Percentiles rank a stretch among this genome's conserved stretches.
These are phyloP conservation scores for Fusarium succisae DNA, from an alignment of 2,329 filamentous ascomycete species.

Conservation along the genomic window DNA sequence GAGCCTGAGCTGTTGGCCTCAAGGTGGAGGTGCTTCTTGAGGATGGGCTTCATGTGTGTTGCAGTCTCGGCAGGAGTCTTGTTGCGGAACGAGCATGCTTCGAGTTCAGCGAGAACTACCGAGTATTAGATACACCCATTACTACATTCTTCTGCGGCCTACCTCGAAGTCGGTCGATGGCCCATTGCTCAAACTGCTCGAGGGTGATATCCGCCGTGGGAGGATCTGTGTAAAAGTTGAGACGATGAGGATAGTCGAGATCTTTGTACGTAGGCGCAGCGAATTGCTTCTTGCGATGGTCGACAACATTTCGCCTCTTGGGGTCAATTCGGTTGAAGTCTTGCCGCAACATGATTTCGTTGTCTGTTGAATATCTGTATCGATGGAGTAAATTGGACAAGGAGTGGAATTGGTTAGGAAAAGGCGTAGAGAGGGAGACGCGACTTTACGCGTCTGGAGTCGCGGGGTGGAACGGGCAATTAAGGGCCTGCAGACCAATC, in stretches of 20 bases:
- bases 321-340: constrained; percentile 65
- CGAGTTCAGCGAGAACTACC: constrained; percentile 83
- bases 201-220: constrained; percentile 95
- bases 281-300: constrained; percentile 89
- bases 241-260: constrained; percentile 80
- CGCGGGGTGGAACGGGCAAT: constrained; percentile 37
- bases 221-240: constrained; percentile 91
- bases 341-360: constrained; percentile 58
- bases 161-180: constrained; percentile 89
- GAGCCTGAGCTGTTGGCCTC: constrained; percentile 75
- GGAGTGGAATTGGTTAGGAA: constrained; percentile 19
- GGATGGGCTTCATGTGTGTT: constrained; percentile 82
- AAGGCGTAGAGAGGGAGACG: constrained; percentile 43
- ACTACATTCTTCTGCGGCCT: constrained; percentile 30
- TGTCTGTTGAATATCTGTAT: constrained; percentile 5
- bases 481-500: constrained; percentile 34
- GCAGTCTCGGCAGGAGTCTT: constrained; percentile 83
- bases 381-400: constrained; percentile 17
- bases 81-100: constrained; percentile 96
- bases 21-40: constrained; percentile 88
- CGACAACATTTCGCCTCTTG: constrained; percentile 80
- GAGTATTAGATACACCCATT: constrained; percentile 6
- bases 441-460: constrained; percentile 46
- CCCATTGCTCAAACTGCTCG: constrained; percentile 99
- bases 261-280: constrained; percentile 79